phyloP scores from a whole-genome alignment of 768 basidiomycete genomes.

The Gymnopilus junonius region DNA sequence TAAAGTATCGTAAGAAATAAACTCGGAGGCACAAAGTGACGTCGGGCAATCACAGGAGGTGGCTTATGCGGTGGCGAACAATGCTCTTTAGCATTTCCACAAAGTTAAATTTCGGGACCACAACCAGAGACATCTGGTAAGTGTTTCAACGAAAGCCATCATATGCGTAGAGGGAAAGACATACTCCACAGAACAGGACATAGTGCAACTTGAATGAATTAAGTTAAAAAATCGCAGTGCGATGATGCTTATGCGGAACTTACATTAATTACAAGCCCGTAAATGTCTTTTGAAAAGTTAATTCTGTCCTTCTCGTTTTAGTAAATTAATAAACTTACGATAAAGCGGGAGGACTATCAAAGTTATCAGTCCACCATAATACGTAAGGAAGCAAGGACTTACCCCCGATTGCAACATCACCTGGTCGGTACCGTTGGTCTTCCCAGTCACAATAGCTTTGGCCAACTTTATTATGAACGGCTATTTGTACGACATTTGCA shows the following conservation, averaged over 20 bases:
- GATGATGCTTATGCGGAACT: conserved; percentile 16
- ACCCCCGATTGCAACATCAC: conserved; percentile 68
- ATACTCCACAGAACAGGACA: conserved; percentile 56
- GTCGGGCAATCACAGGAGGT: conserved; percentile 44
- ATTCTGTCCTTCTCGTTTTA: not conserved
- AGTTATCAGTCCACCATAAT: not conserved
- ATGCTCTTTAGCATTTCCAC: conserved; percentile 66
- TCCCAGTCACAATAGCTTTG: conserved; percentile 47
- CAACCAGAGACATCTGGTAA: conserved; percentile 53
- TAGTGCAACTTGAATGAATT: conserved; percentile 52
- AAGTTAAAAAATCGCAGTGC: not conserved
- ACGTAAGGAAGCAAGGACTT: conserved; percentile 10
- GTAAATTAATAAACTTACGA: conserved; percentile 42
- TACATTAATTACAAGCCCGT: conserved; percentile 66
- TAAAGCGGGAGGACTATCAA: conserved; percentile 61
- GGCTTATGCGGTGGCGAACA: conserved; percentile 56
- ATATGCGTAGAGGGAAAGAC: conserved; percentile 16
- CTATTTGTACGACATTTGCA: conserved; percentile 65
- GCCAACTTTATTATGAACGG: conserved; percentile 54
- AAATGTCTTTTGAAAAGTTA: conserved; percentile 49
- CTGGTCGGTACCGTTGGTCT: conserved; percentile 57
- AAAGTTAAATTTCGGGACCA: conserved; percentile 68
- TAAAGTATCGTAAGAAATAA: not conserved
- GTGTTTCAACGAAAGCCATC: not conserved
- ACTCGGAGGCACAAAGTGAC: not conserved